Conservation (phyloP, 192 early-diverging fungal species). For the Thamnidium elegans region DNA sequence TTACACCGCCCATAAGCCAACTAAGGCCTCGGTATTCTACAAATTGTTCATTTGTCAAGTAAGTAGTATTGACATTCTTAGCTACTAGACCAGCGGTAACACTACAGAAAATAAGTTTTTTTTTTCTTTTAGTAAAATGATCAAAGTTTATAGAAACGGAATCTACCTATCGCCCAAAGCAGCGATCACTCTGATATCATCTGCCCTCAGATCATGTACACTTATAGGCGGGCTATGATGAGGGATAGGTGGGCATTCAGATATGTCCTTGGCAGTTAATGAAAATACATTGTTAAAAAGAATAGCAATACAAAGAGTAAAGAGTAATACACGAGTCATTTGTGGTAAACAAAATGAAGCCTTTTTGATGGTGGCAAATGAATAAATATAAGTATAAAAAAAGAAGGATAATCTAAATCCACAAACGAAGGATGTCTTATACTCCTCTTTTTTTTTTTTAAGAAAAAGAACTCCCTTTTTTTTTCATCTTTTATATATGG, state of each 20-base stretch:
- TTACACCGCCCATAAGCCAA: slow-evolving; percentile 53
- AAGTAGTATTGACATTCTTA: background rate
- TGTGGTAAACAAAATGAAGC: background rate
- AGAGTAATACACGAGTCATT: background rate
- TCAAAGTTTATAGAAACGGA: background rate
- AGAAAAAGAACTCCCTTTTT: background rate
- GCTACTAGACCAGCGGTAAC: slow-evolving; percentile 9
- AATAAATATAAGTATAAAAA: background rate
- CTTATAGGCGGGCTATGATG: background rate
- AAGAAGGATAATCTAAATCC: background rate
- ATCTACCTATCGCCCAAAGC: slow-evolving; percentile 17
- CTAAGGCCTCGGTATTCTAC: slow-evolving; percentile 42
- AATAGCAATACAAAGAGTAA: background rate
- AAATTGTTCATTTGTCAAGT: background rate
- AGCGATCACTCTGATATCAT: slow-evolving; percentile 15
- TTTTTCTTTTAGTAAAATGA: background rate
- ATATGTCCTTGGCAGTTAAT: background rate
- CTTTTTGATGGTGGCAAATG: background rate
- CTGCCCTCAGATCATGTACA: background rate
- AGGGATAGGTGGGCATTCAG: slow-evolving; percentile 1
- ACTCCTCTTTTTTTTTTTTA: background rate
- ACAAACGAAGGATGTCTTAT: background rate
- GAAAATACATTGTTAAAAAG: background rate
- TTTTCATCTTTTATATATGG: no score
- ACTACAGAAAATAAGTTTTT: background rate